These are phyloP conservation scores for Leucosporidium scottii DNA, from an alignment of 768 basidiomycete genomes.

Conservation along the genomic window DNA sequence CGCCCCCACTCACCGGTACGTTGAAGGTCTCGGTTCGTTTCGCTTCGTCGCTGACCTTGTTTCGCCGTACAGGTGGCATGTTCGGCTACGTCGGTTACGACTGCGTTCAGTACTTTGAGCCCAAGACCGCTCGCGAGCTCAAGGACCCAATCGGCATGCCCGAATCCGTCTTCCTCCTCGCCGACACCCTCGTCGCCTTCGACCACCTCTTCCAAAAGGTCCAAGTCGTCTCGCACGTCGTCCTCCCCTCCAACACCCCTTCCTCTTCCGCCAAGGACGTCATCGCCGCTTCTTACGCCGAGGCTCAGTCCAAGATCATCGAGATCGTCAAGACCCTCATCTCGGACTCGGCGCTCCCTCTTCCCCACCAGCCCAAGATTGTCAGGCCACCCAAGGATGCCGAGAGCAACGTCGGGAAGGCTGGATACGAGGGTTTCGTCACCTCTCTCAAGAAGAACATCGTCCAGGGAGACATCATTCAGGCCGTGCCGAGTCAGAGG, in stretches of 20 bases:
- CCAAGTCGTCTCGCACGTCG: conserved; percentile 94
- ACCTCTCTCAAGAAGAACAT: conserved; percentile 89
- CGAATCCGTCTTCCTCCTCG: conserved; percentile 93
- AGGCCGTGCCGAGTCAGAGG: conserved; percentile 94
- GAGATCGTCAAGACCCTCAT: conserved; percentile 22
- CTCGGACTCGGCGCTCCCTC: conserved; percentile 35
- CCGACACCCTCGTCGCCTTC: conserved; percentile 89
- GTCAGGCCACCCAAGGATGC: conserved; percentile 48
- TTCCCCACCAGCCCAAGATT: conserved; percentile 46
- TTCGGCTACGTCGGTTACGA: conserved; percentile 97
- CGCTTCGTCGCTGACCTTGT: not conserved
- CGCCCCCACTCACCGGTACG: conserved; percentile 76
- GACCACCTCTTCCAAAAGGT: conserved; percentile 93
- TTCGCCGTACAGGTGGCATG: conserved; percentile 60
- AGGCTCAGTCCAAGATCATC: conserved; percentile 23
- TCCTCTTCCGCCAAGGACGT: conserved; percentile 50
- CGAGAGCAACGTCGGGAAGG: conserved; percentile 85
- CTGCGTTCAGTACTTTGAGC: conserved; percentile 93
- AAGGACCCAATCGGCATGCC: conserved; percentile 79
- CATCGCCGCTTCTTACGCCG: conserved; percentile 17
- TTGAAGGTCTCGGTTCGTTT: not conserved
- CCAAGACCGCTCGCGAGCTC: conserved; percentile 60
- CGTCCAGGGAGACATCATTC: conserved; percentile 93
- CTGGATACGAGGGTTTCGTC: conserved; percentile 84
- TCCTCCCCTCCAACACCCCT: conserved; percentile 53